These are phyloP conservation scores for Calonectria pseudoturangicola DNA, from an alignment of 2,329 filamentous ascomycete species.

Conservation along the genomic window DNA sequence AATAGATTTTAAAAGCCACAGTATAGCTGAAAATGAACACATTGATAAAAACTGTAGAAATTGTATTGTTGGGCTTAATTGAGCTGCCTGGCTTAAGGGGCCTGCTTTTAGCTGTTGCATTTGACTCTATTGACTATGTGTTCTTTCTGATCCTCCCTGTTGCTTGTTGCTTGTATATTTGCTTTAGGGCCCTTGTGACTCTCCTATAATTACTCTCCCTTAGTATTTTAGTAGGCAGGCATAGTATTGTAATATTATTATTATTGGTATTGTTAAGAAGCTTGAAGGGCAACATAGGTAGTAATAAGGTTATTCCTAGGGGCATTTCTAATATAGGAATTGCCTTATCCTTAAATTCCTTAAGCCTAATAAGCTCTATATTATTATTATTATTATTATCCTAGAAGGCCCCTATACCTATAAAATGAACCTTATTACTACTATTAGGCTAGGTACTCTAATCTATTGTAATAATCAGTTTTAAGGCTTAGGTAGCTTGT, in stretches of 20 bases:
- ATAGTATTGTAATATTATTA: neutral
- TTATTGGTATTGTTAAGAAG: neutral
- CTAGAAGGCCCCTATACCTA: neutral
- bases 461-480: neutral
- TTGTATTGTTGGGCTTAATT: too few species aligned
- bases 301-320: neutral
- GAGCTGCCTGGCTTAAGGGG: too few species aligned
- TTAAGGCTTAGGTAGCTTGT: neutral
- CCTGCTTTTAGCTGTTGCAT: too few species aligned
- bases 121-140: too few species aligned
- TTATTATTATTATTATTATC: neutral
- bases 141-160: too few species aligned
- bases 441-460: neutral
- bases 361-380: neutral
- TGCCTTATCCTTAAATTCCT: neutral
- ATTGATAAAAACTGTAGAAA: too few species aligned
- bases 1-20: too few species aligned
- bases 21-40: too few species aligned
- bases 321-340: neutral
- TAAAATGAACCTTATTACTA: neutral
- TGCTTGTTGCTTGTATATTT: too few species aligned
- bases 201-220: neutral
- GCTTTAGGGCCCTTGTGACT: too few species aligned
- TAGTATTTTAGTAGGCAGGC: neutral
- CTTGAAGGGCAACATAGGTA: neutral